Percentiles rank a stretch among this genome's conserved stretches.
These are phyloP conservation scores for Gautieria morchelliformis DNA, from an alignment of 768 basidiomycete species.

Conservation along the genomic window DNA sequence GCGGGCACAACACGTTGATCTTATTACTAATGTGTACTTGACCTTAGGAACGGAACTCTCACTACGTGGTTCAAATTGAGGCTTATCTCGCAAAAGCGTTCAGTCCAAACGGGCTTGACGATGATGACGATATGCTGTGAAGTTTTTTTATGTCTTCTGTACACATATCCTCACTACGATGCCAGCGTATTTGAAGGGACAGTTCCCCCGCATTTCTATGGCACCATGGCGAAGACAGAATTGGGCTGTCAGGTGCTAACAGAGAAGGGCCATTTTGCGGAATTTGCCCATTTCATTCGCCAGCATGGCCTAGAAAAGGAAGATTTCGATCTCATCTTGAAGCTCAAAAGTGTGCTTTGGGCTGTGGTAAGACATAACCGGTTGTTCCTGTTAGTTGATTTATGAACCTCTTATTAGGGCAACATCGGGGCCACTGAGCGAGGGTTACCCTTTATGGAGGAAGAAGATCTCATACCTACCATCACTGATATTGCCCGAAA, in stretches of 20 bases:
- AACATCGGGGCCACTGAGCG: constrained; percentile 87
- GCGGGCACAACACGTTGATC: neutral
- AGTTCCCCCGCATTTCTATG: constrained; percentile 93
- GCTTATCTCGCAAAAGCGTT: constrained; percentile 81
- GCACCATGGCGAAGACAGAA: constrained; percentile 94
- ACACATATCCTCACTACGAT: constrained; percentile 2
- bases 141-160: constrained; percentile 12
- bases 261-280: constrained; percentile 83
- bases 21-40: constrained; percentile 7
- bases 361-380: constrained; percentile 67
- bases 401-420: constrained; percentile 44
- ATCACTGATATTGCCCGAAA: constrained; percentile 88
- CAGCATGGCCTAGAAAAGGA: constrained; percentile 77
- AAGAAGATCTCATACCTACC: constrained; percentile 86
- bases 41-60: constrained; percentile 81
- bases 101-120: constrained; percentile 36
- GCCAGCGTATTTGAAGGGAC: constrained; percentile 70
- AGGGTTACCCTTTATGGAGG: constrained; percentile 91
- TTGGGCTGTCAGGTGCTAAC: constrained; percentile 86
- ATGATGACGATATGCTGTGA: constrained; percentile 58
- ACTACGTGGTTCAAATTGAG: constrained; percentile 91
- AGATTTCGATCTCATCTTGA: constrained; percentile 76
- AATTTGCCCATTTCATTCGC: constrained; percentile 86
- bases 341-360: constrained; percentile 94
- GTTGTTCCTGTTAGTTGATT: neutral